Base-by-base conservation (phyloP, 306 rosid genomes). In the Echinosophora koreensis region DNA sequence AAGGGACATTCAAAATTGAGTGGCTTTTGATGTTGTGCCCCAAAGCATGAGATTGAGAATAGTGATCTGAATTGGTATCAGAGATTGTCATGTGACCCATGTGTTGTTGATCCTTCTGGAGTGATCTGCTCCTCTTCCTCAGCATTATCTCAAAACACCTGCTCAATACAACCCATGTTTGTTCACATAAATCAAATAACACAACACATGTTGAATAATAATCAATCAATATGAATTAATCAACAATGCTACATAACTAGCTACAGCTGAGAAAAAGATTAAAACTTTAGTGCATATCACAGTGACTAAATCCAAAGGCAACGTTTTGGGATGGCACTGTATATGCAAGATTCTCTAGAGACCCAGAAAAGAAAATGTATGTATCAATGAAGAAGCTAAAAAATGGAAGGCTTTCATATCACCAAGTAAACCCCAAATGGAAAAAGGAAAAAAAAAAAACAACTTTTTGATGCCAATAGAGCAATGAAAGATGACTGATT, bases 81-180 rank as follows among this genome's bases (percentile, higher is more conserved):
- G 81, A 44, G 5, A 32, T 72, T 70, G 86, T 50, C 50, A 61
- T 54, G 46, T 77, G 88, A 77, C 79, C 89, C 96, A 88, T 88
- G 41, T 66, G 81, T 79, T 90, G 81, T 60, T 87, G 96, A 76
- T 87, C 96, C 83, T 89, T 93, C 83, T 84, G 94, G 77, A 74
- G 49, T 41, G 96, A 90, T 81, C 92, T 87, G 78, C 84, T 89
- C 74, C 92, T 90, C 94, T 93, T 89, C 86, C 93, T 90, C 90
- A 87, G 79, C 97, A 87, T 93, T 86, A 6, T 89, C 87, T 77
- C 77, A 65, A 85, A 66, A 76, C 62, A 80, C 84, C 92, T 86
- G 70, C 69, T 50, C 77, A 69, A 71, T 14, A 61, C 47, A 75
- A 18, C 42, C 50, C 39, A 11, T 8, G 11, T 66, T 66, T 49